Conservation (phyloP, 139 green algal genomes). For the Tetraselmis striata region DNA sequence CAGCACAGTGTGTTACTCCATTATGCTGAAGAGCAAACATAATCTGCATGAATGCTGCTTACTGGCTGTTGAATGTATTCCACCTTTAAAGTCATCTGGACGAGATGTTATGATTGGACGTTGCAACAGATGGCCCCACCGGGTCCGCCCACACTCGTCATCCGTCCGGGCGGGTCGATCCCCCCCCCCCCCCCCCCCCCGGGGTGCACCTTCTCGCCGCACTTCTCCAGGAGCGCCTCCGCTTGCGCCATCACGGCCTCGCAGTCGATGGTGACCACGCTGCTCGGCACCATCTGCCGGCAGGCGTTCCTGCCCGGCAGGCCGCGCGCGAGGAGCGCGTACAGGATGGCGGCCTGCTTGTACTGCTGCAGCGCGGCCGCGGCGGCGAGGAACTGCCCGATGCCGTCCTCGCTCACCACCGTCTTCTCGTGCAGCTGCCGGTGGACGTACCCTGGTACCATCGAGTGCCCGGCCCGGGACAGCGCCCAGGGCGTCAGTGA, state of each 20-base stretch:
- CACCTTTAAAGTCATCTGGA: too few relatives aligned
- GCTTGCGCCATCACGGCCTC: background rate
- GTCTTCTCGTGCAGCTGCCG: background rate
- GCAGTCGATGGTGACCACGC: background rate
- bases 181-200: too few relatives aligned
- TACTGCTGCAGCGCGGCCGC: background rate
- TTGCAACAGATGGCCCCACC: too few relatives aligned
- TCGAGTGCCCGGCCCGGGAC: too few relatives aligned
- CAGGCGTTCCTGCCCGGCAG: background rate
- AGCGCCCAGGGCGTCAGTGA: too few relatives aligned
- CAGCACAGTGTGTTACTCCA: too few relatives aligned
- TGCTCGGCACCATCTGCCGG: background rate
- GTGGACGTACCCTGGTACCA: background rate
- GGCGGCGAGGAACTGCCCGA: background rate
- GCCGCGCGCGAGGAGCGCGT: background rate
- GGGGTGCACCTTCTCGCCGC: background rate
- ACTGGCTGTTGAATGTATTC: too few relatives aligned
- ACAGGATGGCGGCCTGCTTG: background rate
- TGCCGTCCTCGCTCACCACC: background rate
- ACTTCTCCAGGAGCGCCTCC: background rate
- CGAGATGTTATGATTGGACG: too few relatives aligned
- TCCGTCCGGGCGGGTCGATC: too few relatives aligned
- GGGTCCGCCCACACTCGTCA: too few relatives aligned
- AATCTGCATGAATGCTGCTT: too few relatives aligned
- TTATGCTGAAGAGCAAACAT: too few relatives aligned